Evolutionary conservation across 2,329 filamentous ascomycete genomes (phyloP).

Genomic region (Fusarium sp.): DNA sequence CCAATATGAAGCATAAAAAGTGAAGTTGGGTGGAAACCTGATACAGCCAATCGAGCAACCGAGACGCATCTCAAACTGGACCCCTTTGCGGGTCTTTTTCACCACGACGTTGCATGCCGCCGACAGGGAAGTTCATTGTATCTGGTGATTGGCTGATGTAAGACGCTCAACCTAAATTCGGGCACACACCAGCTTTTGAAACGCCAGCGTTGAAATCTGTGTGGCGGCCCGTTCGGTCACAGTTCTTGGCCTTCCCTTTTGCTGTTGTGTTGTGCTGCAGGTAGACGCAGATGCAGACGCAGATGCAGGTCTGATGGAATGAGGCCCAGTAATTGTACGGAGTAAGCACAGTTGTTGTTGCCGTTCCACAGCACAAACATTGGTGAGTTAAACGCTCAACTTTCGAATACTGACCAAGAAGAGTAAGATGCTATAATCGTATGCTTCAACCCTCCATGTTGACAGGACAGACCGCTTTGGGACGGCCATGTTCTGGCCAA

Average conservation of each 20-base stretch:
- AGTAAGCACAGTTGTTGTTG: conserved; percentile 7
- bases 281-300: not conserved
- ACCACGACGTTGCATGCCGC: conserved; percentile 44
- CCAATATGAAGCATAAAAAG: conserved; percentile 44
- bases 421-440: conserved; percentile 10
- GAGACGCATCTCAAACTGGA: conserved; percentile 48
- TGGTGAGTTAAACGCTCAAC: conserved; percentile 48
- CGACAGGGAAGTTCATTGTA: conserved; percentile 48
- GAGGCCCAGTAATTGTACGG: conserved; percentile 39
- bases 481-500: conserved; percentile 6
- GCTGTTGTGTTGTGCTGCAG: conserved; percentile 2
- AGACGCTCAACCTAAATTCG: conserved; percentile 20
- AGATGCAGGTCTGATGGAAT: conserved; percentile 17
- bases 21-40: conserved; percentile 39
- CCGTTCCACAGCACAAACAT: conserved; percentile 36
- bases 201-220: conserved; percentile 46
- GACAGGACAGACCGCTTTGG: conserved; percentile 2
- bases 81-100: conserved; percentile 29
- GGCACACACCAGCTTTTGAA: conserved; percentile 47
- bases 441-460: conserved; percentile 1
- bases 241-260: conserved; percentile 5
- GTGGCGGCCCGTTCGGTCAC: conserved; percentile 42
- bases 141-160: conserved; percentile 52
- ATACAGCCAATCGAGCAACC: conserved; percentile 40
- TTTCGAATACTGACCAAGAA: conserved; percentile 19